Evolutionary conservation across 305 asterid genomes (phyloP).

Genomic region (Solanum hybrid): DNA sequence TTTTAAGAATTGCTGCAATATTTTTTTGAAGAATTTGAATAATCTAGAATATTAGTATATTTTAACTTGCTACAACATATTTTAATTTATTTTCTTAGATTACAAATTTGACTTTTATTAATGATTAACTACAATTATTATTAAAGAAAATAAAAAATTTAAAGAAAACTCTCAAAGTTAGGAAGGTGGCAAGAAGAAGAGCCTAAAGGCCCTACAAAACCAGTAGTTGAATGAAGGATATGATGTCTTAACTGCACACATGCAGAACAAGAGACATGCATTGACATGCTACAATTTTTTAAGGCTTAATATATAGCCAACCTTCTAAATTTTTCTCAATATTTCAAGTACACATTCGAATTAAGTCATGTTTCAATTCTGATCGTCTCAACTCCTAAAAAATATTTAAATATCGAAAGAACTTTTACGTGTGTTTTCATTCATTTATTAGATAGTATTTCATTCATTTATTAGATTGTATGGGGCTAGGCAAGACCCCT

Average conservation of each 20-base stretch:
- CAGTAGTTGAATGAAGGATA: conserved; percentile 28
- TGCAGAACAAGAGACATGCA: conserved; percentile 19
- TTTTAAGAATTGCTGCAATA: background rate
- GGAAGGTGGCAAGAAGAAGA: conserved; percentile 55
- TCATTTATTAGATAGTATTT: background rate
- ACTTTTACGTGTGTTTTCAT: background rate
- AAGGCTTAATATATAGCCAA: background rate
- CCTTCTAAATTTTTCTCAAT: background rate
- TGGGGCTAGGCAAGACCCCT: background rate
- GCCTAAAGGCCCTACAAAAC: conserved; percentile 27
- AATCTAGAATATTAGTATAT: background rate
- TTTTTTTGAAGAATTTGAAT: background rate
- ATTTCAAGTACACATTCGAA: background rate
- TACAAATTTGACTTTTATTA: background rate
- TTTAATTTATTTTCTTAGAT: background rate
- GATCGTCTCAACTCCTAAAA: background rate
- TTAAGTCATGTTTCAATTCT: background rate
- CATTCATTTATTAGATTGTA: background rate
- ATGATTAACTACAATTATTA: background rate
- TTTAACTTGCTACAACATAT: background rate
- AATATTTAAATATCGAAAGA: background rate
- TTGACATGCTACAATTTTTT: background rate
- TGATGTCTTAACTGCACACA: conserved; percentile 40
- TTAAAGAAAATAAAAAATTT: background rate
- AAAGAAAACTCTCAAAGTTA: conserved; percentile 8